Evolutionary conservation across 208 protist genomes (phyloP), one percentile per base, ranked within the genome.

Genomic region (Chromosphaera perkinsii): DNA sequence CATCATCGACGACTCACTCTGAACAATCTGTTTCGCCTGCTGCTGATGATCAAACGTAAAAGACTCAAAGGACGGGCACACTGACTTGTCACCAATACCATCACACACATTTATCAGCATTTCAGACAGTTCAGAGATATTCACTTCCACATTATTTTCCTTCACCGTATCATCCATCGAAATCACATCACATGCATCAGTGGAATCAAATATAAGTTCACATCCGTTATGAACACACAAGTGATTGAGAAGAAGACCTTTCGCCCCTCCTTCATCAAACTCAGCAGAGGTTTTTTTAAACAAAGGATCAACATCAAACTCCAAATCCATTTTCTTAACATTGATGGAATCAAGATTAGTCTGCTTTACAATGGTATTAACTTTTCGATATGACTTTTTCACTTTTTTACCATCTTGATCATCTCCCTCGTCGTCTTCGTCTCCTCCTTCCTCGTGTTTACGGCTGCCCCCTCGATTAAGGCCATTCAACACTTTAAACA

Each of bases 181-280:
- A 7, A 45, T 45, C 39, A n/a, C 39, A 7, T 39, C 52, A 14
- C 5, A 22, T 39, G 48, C 17, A 51, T 63, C 60, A 14, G 5
- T 33, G 12, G 75, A 73, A 67, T 87, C 83, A 43, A 89, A 78
- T 10, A 88, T 47, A 0, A 89, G 35, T 47, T 76, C 66, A 49
- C 73, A 66, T 20, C 27, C 27, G 7, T 47, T 36, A 43, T 49
- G 29, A 26, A 81, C 26, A 3, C 12, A 36, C 33, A 88, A 68
- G 43, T 84, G 48, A 54, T 88, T 88, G 3, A 87, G 55, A 0
- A 88, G 55, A 4, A 88, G 59, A 26, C 81, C 81, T 12, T 43
- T 29, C 3, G 73, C 79, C 33, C 82, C 77, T 31, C 62, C 76
- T 22, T 74, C 78, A 49, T 82, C 76, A 58, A 88, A 88, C 32